These are phyloP conservation scores for Apiotrichum gracile DNA, from an alignment of 1,284 basidiomycete genomes.

Conservation along the genomic window DNA sequence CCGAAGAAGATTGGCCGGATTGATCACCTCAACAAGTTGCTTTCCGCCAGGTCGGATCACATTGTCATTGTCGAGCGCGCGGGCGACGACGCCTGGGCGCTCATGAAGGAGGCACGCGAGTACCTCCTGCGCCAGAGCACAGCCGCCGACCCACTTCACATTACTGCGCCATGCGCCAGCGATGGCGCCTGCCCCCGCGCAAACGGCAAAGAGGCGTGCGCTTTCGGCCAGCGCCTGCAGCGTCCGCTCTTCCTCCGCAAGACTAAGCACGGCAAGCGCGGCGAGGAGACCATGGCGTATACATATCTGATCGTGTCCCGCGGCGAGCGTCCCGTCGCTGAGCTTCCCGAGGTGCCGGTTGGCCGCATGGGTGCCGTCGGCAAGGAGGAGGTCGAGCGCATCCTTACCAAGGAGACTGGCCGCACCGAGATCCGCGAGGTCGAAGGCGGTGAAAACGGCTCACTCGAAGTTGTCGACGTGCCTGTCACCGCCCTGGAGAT, in stretches of 20 bases:
- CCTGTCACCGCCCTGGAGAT: background rate
- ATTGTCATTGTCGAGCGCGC: conserved; percentile 83
- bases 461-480: conserved; percentile 19
- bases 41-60: conserved; percentile 22
- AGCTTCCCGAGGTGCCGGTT: background rate
- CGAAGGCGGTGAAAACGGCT: conserved; percentile 31
- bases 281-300: conserved; percentile 80
- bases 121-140: conserved; percentile 55
- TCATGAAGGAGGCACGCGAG: conserved; percentile 75
- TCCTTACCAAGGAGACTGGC: conserved; percentile 21
- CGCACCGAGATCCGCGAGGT: conserved; percentile 27
- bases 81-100: conserved; percentile 68
- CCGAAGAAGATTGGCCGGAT: conserved; percentile 56
- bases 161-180: conserved; percentile 72
- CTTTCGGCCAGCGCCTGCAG: conserved; percentile 80
- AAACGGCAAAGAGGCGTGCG: conserved; percentile 56
- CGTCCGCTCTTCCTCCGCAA: conserved; percentile 74
- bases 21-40: conserved; percentile 21
- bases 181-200: conserved; percentile 71
- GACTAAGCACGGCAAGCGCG: conserved; percentile 76
- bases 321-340: conserved; percentile 57
- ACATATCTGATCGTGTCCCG: conserved; percentile 86
- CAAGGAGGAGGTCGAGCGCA: conserved; percentile 26
- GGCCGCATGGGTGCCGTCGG: conserved; percentile 37
- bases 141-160: conserved; percentile 24